A percentile compares a stretch with the other conserved stretches of the same genome.
phyloP scores from a whole-genome alignment of 2,329 filamentous ascomycete genomes.

The Arthrobotrys megalospora region DNA sequence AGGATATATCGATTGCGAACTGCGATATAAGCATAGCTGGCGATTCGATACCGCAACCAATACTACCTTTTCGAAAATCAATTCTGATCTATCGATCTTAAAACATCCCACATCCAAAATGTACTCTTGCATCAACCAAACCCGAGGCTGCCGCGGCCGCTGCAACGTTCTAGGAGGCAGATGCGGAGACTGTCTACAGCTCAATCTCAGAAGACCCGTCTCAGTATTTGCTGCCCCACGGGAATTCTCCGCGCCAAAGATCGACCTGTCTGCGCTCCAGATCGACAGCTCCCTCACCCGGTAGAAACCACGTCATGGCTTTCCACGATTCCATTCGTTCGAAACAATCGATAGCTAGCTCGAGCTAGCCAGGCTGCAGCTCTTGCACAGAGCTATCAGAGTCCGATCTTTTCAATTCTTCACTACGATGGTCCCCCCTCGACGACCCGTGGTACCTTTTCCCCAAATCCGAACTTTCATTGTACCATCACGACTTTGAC shows the following conservation, averaged over 20 bases:
- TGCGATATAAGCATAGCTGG: conserved; percentile 13
- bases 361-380: conserved; percentile 52
- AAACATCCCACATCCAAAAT: conserved; percentile 23
- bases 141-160: conserved; percentile 59
- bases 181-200: conserved; percentile 40
- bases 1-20: conserved; percentile 32
- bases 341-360: conserved; percentile 37
- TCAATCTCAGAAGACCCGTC: conserved; percentile 41
- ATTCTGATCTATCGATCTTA: neutral
- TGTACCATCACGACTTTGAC: conserved; percentile 58
- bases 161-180: conserved; percentile 45
- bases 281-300: conserved; percentile 32
- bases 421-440: neutral
- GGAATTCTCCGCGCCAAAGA: conserved; percentile 39
- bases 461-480: conserved; percentile 5
- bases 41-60: conserved; percentile 3
- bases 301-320: conserved; percentile 12
- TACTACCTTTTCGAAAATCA: conserved; percentile 1
- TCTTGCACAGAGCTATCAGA: conserved; percentile 21
- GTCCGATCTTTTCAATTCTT: conserved; percentile 12
- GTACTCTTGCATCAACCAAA: conserved; percentile 55
- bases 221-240: conserved; percentile 42
- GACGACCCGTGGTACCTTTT: conserved; percentile 6
- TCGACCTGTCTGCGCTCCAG: conserved; percentile 51
- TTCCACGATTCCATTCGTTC: conserved; percentile 4